Base-by-base conservation (phyloP, 2,329 filamentous ascomycete genomes). In the Onygenales sp. region DNA sequence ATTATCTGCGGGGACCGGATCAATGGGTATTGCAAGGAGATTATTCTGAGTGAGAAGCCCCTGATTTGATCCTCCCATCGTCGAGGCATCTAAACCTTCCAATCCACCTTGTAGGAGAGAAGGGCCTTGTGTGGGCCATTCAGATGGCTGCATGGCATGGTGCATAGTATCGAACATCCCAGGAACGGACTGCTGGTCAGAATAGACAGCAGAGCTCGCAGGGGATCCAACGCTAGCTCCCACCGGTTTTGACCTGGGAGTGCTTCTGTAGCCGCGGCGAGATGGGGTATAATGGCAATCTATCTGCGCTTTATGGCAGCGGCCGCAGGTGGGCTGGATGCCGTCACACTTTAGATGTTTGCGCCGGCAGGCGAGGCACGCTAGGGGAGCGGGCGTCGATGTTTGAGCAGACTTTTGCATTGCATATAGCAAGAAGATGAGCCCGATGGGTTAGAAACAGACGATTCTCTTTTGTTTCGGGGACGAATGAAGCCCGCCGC, bases 331-430 rank as follows among this genome's bases (percentile, higher is more conserved):
- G 10, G 87, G 86, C 34, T 71, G 83, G 39, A 74, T 70, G 32
- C 85, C 86, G 67, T 90, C 85, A 65, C 87, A 91, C 65, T 88
- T 91, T 48, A 90, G 76, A 67, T 91, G 87, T 63, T 87, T 75
- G 51, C 72, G 71, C 36, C 76, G 70, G 58, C 76, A 79, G 37
- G 69, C 64, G 32, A 73, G 65, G 72, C 61, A 82, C 54, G 64
- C 79, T 63, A 63, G 73, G 59, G 58, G 75, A 9, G 70, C 69
- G 2, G 70, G 70, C 14, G 65, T 65, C 2, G 64, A 53, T 46
- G 45, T 27, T 8, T 54, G 50, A 5, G 39, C 14, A 21, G 45
- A 33, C 36, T 42, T 52, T 40, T 44, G 17, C 44, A 34, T 53
- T 42, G 27, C 36, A 47, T 47, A 34, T 34, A 37, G 33, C 36